Base-by-base conservation (phyloP, 2,329 filamentous ascomycete genomes). In the Ophidiomyces ophidiicola region DNA sequence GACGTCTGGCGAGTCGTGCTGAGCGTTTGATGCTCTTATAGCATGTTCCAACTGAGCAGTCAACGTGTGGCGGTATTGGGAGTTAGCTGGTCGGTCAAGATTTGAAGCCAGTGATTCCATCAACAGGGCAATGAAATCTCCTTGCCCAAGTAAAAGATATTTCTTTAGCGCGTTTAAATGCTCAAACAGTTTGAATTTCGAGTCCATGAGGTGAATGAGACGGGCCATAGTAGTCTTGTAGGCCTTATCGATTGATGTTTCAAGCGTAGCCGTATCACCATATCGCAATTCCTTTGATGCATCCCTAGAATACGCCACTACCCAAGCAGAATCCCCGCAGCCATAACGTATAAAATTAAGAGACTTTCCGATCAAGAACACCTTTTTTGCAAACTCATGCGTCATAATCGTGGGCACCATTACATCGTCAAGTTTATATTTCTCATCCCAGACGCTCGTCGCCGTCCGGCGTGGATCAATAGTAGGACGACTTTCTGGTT, bases 191-290 rank as follows among this genome's bases (percentile, higher is more conserved):
- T 88, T 84, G 63, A 98, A 98, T 53, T 94, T 96, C 50, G 80
- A 79, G 37, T 81, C 82, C 88, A 98, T 94, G 39, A 98, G 73
- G 54, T 87, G 73, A 52, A 94, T 92, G 19, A 96, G 70, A 10
- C 88, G 81, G 41, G 85, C 85, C 88, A 98, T 98, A 4, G 92
- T 96, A 0, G 85, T 90, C 60, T 93, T 94, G 66, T 98, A 94
- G 1, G 92, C 90, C 51, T 94, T 84, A 50, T 94, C 90, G 50
- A 98, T 98, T 61, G 85, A 94, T 1, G 78, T 76, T 57, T 94
- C 87, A 0, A 98, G 71, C 1, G 81, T 92, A 0, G 84, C 84
- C 5, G 87, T 94, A 59, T 96, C 88, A 36, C 87, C 87, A 55
- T 98, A 96, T 34, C 77, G 76, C 23, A 98, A 70, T 60, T 94